Evolutionary conservation across 768 basidiomycete species (phyloP).

Genomic region (Psilocybe tampanensis): DNA sequence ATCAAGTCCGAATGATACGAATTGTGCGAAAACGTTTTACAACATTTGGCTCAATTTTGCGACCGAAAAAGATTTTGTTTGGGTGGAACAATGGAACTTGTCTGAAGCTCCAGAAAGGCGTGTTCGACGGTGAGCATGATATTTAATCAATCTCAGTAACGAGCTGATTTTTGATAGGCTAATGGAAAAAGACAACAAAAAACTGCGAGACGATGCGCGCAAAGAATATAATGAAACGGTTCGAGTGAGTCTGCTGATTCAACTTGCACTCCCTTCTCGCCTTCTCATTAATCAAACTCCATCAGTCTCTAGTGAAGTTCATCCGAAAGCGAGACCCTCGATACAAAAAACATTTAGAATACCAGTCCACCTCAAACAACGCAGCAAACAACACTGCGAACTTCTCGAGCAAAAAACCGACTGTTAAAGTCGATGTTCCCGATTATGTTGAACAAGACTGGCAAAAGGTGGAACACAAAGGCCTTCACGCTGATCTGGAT

Average conservation of each 20-base stretch:
- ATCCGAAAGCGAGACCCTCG: constrained; percentile 89
- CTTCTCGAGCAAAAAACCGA: constrained; percentile 33
- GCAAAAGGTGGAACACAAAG: constrained; percentile 63
- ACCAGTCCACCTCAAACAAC: constrained; percentile 40
- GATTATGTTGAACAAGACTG: constrained; percentile 86
- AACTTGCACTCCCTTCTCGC: neutral
- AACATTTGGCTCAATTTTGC: constrained; percentile 83
- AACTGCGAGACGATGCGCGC: constrained; percentile 82
- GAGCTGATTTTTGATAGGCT: constrained; percentile 43
- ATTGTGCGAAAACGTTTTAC: constrained; percentile 78
- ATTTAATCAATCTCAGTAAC: neutral
- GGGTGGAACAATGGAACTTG: constrained; percentile 85
- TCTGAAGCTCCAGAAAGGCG: constrained; percentile 86
- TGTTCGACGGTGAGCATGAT: constrained; percentile 63
- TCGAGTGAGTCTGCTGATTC: constrained; percentile 52
- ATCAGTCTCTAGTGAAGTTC: constrained; percentile 72
- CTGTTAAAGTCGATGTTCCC: constrained; percentile 30
- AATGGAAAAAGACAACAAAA: constrained; percentile 97
- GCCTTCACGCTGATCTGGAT: constrained; percentile 63
- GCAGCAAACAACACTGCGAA: constrained; percentile 24
- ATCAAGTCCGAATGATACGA: constrained; percentile 42
- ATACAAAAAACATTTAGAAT: constrained; percentile 67
- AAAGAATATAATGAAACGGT: constrained; percentile 94
- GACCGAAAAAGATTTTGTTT: constrained; percentile 85
- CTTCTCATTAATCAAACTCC: neutral